phyloP scores from a whole-genome alignment of 176 grass and related monocot species.

The Pharus latifolius region DNA sequence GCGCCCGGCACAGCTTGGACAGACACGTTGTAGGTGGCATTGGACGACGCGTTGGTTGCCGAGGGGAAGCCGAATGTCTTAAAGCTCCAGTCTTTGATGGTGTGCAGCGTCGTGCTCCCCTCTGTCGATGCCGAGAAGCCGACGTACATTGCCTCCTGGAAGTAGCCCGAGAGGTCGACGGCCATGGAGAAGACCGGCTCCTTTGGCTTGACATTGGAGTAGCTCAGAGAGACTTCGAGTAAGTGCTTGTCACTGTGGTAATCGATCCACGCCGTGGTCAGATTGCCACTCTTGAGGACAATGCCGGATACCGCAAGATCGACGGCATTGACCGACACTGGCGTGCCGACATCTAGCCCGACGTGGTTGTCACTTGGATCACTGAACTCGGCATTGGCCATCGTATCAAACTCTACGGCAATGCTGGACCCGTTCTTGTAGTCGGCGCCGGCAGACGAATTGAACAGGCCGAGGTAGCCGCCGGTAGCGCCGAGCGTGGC shows the following conservation, averaged over 20 bases:
- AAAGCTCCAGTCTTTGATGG: slow-evolving; percentile 68
- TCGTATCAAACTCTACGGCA: slow-evolving; percentile 69
- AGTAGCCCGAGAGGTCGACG: slow-evolving; percentile 40
- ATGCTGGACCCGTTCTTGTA: slow-evolving; percentile 21
- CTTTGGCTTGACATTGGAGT: slow-evolving; percentile 29
- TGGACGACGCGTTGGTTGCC: slow-evolving; percentile 3
- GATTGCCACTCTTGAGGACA: slow-evolving; percentile 57
- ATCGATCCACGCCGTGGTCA: slow-evolving; percentile 68
- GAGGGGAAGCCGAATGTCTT: slow-evolving; percentile 39
- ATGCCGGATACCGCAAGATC: slow-evolving; percentile 37
- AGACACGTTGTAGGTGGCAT: slow-evolving; percentile 8
- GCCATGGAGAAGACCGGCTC: slow-evolving; percentile 29
- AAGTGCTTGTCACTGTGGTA: slow-evolving; percentile 26
- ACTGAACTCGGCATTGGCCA: slow-evolving; percentile 41
- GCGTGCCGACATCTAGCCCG: slow-evolving; percentile 52
- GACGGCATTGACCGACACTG: slow-evolving; percentile 22
- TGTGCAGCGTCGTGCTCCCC: slow-evolving; percentile 71
- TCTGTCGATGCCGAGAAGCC: slow-evolving; percentile 80
- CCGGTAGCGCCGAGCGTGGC: slow-evolving; percentile 52
- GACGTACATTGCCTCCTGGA: slow-evolving; percentile 59
- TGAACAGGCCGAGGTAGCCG: slow-evolving; percentile 82
- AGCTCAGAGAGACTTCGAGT: slow-evolving; percentile 48
- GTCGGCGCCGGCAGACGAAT: background rate
- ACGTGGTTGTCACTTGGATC: slow-evolving; percentile 69
- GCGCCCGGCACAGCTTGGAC: background rate